Percentiles rank a stretch among this genome's conserved stretches.
Evolutionary conservation across 164 flowering plant genomes (phyloP).

Genomic region (Annona cherimola): DNA sequence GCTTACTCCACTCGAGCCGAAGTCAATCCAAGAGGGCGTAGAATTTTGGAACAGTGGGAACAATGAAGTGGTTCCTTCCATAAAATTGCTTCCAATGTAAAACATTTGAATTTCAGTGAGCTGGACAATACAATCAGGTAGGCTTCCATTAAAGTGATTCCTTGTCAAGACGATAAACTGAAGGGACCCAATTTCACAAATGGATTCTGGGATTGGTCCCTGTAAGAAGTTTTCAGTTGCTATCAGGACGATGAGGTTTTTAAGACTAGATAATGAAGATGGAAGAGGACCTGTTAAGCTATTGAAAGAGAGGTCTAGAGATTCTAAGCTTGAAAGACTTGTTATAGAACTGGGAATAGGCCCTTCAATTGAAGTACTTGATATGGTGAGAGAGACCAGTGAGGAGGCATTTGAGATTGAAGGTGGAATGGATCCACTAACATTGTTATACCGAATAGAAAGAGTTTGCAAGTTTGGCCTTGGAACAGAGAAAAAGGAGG

Average conservation of each 20-base stretch:
- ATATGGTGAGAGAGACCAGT: background rate
- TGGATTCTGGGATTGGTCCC: slow-evolving; percentile 20
- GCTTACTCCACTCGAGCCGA: slow-evolving; percentile 5
- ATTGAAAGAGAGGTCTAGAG: slow-evolving; percentile 13
- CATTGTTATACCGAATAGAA: background rate
- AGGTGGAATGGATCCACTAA: slow-evolving; percentile 3
- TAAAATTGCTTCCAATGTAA: background rate
- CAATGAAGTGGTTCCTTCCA: slow-evolving; percentile 12
- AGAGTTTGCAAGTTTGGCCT: slow-evolving; percentile 1
- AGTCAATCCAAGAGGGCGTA: background rate
- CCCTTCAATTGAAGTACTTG: slow-evolving; percentile 18
- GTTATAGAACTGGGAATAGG: slow-evolving; percentile 14
- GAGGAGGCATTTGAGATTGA: slow-evolving; percentile 12
- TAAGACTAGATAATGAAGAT: slow-evolving; percentile 12
- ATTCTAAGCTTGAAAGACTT: slow-evolving; percentile 15
- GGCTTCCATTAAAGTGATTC: slow-evolving; percentile 12
- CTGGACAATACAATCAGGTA: slow-evolving; percentile 19
- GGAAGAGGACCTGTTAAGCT: slow-evolving; percentile 17
- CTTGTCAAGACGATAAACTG: background rate
- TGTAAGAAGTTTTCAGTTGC: slow-evolving; percentile 10
- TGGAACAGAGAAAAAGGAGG: slow-evolving; percentile 8
- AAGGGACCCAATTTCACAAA: slow-evolving; percentile 16
- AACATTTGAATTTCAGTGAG: slow-evolving; percentile 3
- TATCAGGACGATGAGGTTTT: slow-evolving; percentile 2
- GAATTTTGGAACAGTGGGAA: background rate